Conservation (phyloP, 345 rosid species). For the Gossypioides kirkii region DNA sequence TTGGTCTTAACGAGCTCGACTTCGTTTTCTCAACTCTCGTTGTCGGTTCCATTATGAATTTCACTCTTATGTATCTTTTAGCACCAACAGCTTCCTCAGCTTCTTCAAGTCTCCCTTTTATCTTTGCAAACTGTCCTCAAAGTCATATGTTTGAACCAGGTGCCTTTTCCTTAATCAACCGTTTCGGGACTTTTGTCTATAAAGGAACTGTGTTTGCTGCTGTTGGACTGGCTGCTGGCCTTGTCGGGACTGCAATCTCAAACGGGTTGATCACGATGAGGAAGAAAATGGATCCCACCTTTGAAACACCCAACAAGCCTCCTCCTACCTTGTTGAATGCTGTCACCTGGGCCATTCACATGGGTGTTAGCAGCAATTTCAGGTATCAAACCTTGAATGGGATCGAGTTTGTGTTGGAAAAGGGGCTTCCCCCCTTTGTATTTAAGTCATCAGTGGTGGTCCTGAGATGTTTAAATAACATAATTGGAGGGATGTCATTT, state of each 20-base stretch:
- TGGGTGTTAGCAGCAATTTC: slow-evolving; percentile 88
- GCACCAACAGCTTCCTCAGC: slow-evolving; percentile 64
- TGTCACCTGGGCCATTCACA: slow-evolving; percentile 79
- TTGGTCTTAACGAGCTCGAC: slow-evolving; percentile 89
- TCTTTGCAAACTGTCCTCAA: slow-evolving; percentile 74
- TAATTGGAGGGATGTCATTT: slow-evolving; percentile 89
- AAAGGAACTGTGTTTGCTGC: slow-evolving; percentile 82
- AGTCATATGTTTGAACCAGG: slow-evolving; percentile 95
- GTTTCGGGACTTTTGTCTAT: slow-evolving; percentile 73
- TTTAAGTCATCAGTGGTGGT: slow-evolving; percentile 84
- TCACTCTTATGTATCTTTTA: slow-evolving; percentile 83
- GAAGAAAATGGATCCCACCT: slow-evolving; percentile 93
- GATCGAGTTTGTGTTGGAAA: slow-evolving; percentile 64
- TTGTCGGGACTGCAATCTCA: slow-evolving; percentile 77
- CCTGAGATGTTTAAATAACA: slow-evolving; percentile 72
- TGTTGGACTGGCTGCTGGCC: slow-evolving; percentile 91
- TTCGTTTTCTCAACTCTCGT: slow-evolving; percentile 88
- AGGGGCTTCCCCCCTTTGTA: slow-evolving; percentile 46
- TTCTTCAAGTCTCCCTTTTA: slow-evolving; percentile 48
- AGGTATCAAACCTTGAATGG: slow-evolving; percentile 94
- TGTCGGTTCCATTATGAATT: slow-evolving; percentile 85
- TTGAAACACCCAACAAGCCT: slow-evolving; percentile 84
- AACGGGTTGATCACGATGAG: slow-evolving; percentile 76
- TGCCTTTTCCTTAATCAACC: slow-evolving; percentile 37
- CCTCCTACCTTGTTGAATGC: slow-evolving; percentile 88